Evolutionary conservation across 345 rosid genomes (phyloP).

Genomic region (Brassica carinata): DNA sequence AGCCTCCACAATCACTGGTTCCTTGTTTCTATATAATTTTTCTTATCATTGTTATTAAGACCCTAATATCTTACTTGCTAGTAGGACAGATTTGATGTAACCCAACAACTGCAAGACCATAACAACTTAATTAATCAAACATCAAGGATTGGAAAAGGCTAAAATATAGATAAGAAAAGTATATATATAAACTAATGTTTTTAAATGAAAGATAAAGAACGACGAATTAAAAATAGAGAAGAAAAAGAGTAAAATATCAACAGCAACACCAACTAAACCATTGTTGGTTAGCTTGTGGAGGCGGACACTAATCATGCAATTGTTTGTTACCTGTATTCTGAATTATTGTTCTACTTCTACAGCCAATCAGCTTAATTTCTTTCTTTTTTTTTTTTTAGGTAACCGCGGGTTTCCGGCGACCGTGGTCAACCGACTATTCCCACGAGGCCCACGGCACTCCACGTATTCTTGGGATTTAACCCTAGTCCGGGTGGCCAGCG

Average conservation of each 20-base stretch:
- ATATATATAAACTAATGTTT: not conserved
- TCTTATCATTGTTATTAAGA: not conserved
- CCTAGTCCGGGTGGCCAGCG: too few relatives aligned
- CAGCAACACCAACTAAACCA: constrained; percentile 2
- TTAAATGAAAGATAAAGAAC: not conserved
- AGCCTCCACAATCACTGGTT: not conserved
- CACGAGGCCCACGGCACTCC: too few relatives aligned
- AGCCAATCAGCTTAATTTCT: constrained; percentile 15
- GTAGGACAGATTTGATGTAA: constrained; percentile 34
- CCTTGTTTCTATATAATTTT: not conserved
- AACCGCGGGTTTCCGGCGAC: too few relatives aligned
- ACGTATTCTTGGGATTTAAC: too few relatives aligned
- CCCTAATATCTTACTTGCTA: not conserved
- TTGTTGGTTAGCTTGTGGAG: constrained; percentile 39
- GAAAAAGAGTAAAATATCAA: constrained; percentile 10
- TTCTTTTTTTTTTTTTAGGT: not conserved
- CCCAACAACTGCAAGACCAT: constrained; percentile 33
- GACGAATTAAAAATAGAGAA: not conserved
- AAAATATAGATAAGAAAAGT: not conserved
- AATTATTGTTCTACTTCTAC: constrained; percentile 32
- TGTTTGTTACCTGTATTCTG: constrained; percentile 30
- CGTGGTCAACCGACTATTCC: too few relatives aligned
- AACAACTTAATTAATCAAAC: not conserved
- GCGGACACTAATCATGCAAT: constrained; percentile 42
- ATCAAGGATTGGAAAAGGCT: not conserved